Percentiles rank a stretch among this genome's conserved stretches.
Evolutionary conservation across 495 filamentous ascomycete genomes (phyloP).

Genomic region (Daldinia concentrica): DNA sequence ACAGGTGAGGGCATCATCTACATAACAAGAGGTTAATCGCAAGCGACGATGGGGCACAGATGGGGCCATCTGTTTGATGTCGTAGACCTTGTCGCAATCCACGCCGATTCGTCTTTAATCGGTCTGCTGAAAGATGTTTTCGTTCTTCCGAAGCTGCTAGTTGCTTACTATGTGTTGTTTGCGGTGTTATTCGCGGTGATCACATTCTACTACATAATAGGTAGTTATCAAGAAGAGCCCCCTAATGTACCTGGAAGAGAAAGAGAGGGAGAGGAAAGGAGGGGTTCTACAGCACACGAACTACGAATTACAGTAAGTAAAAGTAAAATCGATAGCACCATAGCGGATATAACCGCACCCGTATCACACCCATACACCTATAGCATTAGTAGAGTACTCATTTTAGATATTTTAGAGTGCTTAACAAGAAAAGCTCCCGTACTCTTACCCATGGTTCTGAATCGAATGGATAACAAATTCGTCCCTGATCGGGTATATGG

Average conservation of each 20-base stretch:
- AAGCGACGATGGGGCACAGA: constrained; percentile 7
- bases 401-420: neutral
- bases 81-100: constrained; percentile 12
- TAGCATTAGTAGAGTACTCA: neutral
- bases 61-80: constrained; percentile 5
- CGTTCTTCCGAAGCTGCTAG: constrained; percentile 3
- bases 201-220: neutral
- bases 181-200: constrained; percentile 7
- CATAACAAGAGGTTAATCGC: neutral
- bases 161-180: constrained; percentile 32
- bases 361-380: constrained; percentile 10
- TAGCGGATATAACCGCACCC: constrained; percentile 11
- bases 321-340: neutral
- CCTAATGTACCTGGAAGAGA: neutral
- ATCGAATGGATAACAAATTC: constrained; percentile 2
- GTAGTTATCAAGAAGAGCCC: neutral
- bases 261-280: neutral
- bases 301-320: constrained; percentile 35
- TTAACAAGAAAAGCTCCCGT: neutral
- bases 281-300: neutral
- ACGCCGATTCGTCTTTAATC: constrained; percentile 2
- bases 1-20: constrained; percentile 10
- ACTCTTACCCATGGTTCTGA: constrained; percentile 23
- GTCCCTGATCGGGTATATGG: constrained; percentile 12
- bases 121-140: neutral